Base-by-base conservation (phyloP, 768 basidiomycete genomes). In the Hypholoma sublateritium region DNA sequence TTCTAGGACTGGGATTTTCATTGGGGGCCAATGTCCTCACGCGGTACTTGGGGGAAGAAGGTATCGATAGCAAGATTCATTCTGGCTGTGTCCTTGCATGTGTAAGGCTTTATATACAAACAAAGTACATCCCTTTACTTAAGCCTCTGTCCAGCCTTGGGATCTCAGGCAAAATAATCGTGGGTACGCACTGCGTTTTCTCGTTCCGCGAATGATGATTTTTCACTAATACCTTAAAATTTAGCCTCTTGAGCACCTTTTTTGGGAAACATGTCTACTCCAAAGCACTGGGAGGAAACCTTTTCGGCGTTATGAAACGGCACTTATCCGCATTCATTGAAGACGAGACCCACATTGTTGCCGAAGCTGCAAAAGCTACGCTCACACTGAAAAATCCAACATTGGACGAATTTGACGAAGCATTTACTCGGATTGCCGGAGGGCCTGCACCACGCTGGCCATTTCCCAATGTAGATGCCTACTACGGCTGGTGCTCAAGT, bases 1-100 rank as follows among this genome's bases (percentile, higher is more conserved):
- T 98, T 42, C 72, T 96, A n/a, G 96, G 91, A 13, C 73, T 97
- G 8, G 93, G 95, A 4, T 98, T 96, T 76, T 97, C 94, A 4
- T 82, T 99, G 37, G 97, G 96, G 43, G 91, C 95, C 44, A 93
- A 92, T 68, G 89, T 98, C 32, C 73, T 98, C 63, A 89, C 93
- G 34, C 82, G 92, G 59, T 97, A 97, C 70, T 74, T 95, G 52
- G 93, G 90, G 3, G 89, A 96, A 72, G 90, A 96, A 69, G 86
- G 89, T 12, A 76, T 76, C 34, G 65, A 75, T 32, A 83, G 83
- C 65, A 82, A 88, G 56, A 69, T 94, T 32, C 72, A 71, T 51
- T 83, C 86, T 3, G 89, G 82, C 32, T 88, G 86, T 72, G 83
- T 80, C 16, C 74, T 94, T 17, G 91, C 77, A 67, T 91, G 91